These are phyloP conservation scores for Colletotrichum plurivorum DNA, from an alignment of 2,329 filamentous ascomycete genomes.

Conservation along the genomic window DNA sequence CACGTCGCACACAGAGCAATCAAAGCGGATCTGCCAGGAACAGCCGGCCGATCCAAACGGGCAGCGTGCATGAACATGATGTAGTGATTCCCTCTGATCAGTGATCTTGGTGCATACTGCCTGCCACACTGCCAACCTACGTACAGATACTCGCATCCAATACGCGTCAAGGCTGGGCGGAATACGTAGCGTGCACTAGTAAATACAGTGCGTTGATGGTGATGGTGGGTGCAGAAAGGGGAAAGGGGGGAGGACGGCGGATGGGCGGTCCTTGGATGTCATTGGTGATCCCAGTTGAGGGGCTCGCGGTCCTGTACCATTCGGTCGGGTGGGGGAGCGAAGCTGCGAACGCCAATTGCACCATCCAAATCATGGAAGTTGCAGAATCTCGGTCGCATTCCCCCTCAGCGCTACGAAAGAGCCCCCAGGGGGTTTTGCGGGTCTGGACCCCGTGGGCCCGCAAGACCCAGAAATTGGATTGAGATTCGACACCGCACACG, in stretches of 20 bases:
- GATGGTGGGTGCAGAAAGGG: slow-evolving; percentile 28
- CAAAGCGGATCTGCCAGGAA: slow-evolving; percentile 13
- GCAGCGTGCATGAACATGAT: slow-evolving; percentile 18
- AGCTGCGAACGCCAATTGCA: background rate
- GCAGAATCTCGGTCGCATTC: background rate
- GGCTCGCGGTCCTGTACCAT: slow-evolving; percentile 19
- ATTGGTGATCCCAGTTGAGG: slow-evolving; percentile 13
- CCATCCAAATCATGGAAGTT: background rate
- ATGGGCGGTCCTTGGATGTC: background rate
- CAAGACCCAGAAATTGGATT: slow-evolving; percentile 14
- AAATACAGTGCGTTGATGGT: background rate
- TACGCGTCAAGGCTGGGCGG: slow-evolving; percentile 11
- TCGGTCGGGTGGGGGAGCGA: slow-evolving; percentile 10
- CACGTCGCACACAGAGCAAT: background rate
- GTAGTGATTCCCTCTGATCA: too few relatives aligned
- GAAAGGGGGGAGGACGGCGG: background rate
- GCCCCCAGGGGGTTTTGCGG: slow-evolving; percentile 10
- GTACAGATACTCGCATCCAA: slow-evolving; percentile 6
- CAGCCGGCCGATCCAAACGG: slow-evolving; percentile 29
- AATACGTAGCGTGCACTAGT: slow-evolving; percentile 11
- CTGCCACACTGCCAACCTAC: background rate
- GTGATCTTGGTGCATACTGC: too few relatives aligned
- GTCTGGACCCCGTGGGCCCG: slow-evolving; percentile 13
- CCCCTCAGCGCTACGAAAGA: background rate
- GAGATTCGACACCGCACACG: slow-evolving; percentile 20